Base-by-base conservation (phyloP, 345 rosid genomes). In the Balakata baccata region DNA sequence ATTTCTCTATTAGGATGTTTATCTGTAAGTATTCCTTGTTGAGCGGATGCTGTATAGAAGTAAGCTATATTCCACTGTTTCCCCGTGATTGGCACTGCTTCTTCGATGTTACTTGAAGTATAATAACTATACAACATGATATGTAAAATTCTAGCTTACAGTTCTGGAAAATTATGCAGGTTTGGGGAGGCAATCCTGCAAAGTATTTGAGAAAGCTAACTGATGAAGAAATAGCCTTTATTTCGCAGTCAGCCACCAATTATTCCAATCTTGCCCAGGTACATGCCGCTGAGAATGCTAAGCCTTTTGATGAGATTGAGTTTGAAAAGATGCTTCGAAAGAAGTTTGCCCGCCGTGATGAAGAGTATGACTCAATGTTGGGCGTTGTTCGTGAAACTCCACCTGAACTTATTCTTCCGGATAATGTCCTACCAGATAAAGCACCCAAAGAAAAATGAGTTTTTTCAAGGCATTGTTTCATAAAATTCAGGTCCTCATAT, bases 181-280 rank as follows among this genome's bases (percentile, higher is more conserved):
- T 94, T 41, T 94, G 97, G 98, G 98, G 89, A 84, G 98, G 98
- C 76, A 94, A 94, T 79, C 97, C 98, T 9, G 98, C 98, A 70
- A 90, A 80, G 84, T 94, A 92, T 79, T 83, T 94, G 84, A 87
- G 98, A 80, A 90, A 90, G 89, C 90, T 94, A 59, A 85, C 85
- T 10, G 88, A 84, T 22, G 86, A 86, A 69, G 98, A 94, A 86
- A 83, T 81, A 64, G 84, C 87, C 54, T 92, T 92, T 76, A 86
- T 92, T 85, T 65, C 97, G 50, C 78, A 86, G 75, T 89, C 98
- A 57, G 96, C 97, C 60, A 71, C 82, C 79, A 92, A 88, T 80
- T 94, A 94, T 81, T 71, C 86, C 79, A 88, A 92, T 89, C 92
- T 94, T 45, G 98, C 96, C 0, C 91, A 88, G 76, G 96, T 85